Evolutionary conservation across 495 filamentous ascomycete genomes (phyloP).

Genomic region (Hypoxylon lienhwacheense): DNA sequence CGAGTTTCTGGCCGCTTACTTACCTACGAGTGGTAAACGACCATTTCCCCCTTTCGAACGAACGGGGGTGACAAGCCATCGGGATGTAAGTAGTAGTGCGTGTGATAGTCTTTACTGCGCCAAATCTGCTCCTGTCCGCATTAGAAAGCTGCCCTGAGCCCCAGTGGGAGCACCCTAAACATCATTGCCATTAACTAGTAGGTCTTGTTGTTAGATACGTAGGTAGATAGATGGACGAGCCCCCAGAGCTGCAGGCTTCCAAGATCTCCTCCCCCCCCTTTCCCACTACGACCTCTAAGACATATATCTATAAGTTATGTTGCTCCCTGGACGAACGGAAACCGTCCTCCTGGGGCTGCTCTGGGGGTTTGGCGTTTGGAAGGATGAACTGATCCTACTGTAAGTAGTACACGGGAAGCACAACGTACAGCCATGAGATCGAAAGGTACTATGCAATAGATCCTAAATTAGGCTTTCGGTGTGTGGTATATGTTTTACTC

Average conservation of each 20-base stretch:
- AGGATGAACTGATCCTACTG: slow-evolving; percentile 13
- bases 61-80: slow-evolving; percentile 33
- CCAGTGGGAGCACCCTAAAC: slow-evolving; percentile 27
- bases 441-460: background rate
- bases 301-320: slow-evolving; percentile 17
- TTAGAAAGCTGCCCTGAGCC: slow-evolving; percentile 11
- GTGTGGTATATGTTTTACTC: slow-evolving; percentile 1
- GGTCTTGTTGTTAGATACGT: slow-evolving; percentile 32
- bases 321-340: slow-evolving; percentile 32
- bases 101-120: slow-evolving; percentile 17
- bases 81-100: slow-evolving; percentile 31
- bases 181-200: slow-evolving; percentile 21
- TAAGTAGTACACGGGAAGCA: slow-evolving; percentile 15
- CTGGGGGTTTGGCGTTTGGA: slow-evolving; percentile 15
- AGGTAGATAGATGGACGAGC: slow-evolving; percentile 25
- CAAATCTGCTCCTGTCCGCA: slow-evolving; percentile 18
- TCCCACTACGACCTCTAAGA: slow-evolving; percentile 37
- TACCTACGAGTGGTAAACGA: slow-evolving; percentile 30
- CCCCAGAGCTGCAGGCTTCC: slow-evolving; percentile 35
- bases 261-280: no score
- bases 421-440: slow-evolving; percentile 5
- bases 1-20: slow-evolving; percentile 37
- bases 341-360: slow-evolving; percentile 16
- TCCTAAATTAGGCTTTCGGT: slow-evolving; percentile 2
- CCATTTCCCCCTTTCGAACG: slow-evolving; percentile 28